Conservation (phyloP, 1,284 basidiomycete genomes). For the Ganoderma resinaceum region DNA sequence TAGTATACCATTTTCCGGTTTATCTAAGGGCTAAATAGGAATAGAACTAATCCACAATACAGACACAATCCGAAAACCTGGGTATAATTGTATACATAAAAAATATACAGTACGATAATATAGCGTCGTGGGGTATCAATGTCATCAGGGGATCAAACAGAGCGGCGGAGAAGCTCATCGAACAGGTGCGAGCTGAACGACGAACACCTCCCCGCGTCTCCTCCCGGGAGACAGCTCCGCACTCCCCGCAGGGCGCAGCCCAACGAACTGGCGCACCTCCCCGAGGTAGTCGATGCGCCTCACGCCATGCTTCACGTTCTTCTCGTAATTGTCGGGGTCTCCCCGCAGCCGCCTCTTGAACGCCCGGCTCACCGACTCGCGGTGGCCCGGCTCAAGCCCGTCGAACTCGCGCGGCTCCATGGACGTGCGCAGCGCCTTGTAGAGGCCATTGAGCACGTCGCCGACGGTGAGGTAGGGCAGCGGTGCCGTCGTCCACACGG, state of each 20-base stretch:
- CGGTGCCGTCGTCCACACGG: constrained; percentile 19
- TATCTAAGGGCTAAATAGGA: neutral
- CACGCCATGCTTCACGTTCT: constrained; percentile 27
- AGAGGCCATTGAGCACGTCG: constrained; percentile 29
- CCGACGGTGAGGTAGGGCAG: constrained; percentile 30
- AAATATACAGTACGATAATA: neutral
- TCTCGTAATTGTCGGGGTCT: constrained; percentile 23
- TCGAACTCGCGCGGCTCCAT: constrained; percentile 18
- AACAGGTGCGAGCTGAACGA: constrained; percentile 23
- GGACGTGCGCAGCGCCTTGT: constrained; percentile 26
- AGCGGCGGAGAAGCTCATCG: neutral
- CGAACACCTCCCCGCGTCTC: constrained; percentile 21
- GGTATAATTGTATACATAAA: neutral
- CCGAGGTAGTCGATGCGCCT: constrained; percentile 34
- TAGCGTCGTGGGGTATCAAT: neutral
- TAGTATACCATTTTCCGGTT: neutral
- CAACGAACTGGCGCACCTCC: constrained; percentile 25
- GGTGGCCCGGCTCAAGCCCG: constrained; percentile 9
- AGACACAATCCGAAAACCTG: neutral
- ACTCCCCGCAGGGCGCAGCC: constrained; percentile 19
- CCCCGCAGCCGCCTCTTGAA: constrained; percentile 24
- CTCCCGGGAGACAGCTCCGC: constrained; percentile 18
- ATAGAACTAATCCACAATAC: neutral
- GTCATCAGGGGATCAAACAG: neutral
- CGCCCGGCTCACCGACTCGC: constrained; percentile 21